phyloP scores from a whole-genome alignment of 2,329 filamentous ascomycete species.

The Xylogone sp. region DNA sequence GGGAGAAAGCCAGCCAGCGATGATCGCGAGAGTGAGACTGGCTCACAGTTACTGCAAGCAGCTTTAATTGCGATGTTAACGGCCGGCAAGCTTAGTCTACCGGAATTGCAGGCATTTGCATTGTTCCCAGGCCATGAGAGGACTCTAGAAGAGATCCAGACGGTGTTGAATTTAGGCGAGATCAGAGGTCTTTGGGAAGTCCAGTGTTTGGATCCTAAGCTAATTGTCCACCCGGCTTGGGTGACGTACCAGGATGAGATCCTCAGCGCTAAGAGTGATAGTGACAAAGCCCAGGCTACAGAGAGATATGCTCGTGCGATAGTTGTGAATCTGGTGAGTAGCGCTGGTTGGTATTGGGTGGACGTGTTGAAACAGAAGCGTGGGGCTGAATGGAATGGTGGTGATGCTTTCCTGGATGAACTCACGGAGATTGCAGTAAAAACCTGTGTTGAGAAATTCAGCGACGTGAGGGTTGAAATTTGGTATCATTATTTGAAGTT shows the following conservation, averaged over 20 bases:
- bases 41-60: background rate
- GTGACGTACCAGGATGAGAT: background rate
- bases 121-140: background rate
- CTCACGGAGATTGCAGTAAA: background rate
- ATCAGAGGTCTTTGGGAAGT: background rate
- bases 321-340: background rate
- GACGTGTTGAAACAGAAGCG: background rate
- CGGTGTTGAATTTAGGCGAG: background rate
- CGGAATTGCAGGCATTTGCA: background rate
- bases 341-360: background rate
- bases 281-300: background rate
- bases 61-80: background rate
- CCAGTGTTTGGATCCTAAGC: background rate
- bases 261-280: background rate
- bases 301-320: background rate
- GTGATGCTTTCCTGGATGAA: background rate
- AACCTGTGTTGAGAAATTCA: background rate
- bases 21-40: background rate
- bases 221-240: background rate
- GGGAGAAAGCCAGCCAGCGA: background rate
- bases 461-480: background rate
- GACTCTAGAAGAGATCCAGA: background rate
- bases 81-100: background rate
- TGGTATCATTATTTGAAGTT: background rate
- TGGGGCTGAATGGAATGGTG: background rate